These are phyloP conservation scores for Bipolaris bicolor DNA, from an alignment of 2,329 filamentous ascomycete species.

Conservation along the genomic window DNA sequence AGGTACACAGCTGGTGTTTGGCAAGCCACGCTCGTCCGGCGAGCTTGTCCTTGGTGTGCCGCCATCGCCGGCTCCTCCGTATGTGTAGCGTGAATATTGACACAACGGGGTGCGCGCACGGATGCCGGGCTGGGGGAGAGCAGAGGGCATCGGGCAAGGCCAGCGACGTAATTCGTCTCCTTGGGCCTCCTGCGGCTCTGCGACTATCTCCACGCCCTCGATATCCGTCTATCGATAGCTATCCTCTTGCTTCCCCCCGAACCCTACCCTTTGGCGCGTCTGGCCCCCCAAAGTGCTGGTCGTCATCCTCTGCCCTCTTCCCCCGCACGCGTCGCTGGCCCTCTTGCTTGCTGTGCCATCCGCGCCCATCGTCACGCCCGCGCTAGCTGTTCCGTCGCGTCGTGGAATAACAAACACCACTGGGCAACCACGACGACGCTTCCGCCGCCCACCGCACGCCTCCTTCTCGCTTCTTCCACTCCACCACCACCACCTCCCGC, in stretches of 20 bases:
- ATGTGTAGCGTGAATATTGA: neutral
- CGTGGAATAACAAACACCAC: constrained; percentile 25
- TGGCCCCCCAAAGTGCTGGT: constrained; percentile 2
- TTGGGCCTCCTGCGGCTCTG: constrained; percentile 24
- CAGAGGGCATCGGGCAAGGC: neutral
- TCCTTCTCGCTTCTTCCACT: neutral
- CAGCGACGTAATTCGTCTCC: constrained; percentile 21
- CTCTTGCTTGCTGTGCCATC: neutral
- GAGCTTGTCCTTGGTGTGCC: no score
- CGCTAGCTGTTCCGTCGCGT: constrained; percentile 22
- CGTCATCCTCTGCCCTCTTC: constrained; percentile 4
- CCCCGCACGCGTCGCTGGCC: constrained; percentile 18
- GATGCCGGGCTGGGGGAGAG: constrained; percentile 6
- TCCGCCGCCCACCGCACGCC: constrained; percentile 11
- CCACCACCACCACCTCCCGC: constrained; percentile 4
- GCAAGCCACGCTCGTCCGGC: no score
- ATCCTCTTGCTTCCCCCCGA: constrained; percentile 5
- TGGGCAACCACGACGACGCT: constrained; percentile 14
- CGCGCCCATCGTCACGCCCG: constrained; percentile 7
- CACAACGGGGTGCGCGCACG: constrained; percentile 15
- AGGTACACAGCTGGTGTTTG: no score
- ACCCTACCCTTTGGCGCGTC: constrained; percentile 9
- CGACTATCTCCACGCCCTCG: constrained; percentile 17
- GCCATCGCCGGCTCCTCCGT: neutral
- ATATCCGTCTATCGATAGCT: constrained; percentile 27